Evolutionary conservation across 148 eudicot genomes (phyloP).

Genomic region (Spergularia marina): DNA sequence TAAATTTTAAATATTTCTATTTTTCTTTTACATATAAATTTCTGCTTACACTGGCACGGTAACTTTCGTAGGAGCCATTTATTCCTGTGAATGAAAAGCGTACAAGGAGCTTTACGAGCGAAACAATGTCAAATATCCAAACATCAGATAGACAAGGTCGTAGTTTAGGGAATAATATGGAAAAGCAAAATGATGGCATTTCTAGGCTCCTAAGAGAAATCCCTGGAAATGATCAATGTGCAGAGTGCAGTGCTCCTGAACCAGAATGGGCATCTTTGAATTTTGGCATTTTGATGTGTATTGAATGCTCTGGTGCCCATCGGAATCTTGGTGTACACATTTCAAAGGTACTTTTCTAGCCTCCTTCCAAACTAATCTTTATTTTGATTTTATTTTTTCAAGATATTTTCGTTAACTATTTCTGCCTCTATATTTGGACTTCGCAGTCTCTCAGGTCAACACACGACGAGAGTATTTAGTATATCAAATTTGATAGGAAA

Average conservation of each 20-base stretch:
- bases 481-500: too few species aligned
- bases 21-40: neutral
- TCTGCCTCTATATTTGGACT: too few species aligned
- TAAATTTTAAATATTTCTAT: neutral
- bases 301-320: slow-evolving; percentile 92
- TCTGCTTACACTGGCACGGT: slow-evolving; percentile 19
- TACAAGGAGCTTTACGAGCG: slow-evolving; percentile 21
- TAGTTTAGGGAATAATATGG: slow-evolving; percentile 34
- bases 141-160: slow-evolving; percentile 32
- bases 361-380: neutral
- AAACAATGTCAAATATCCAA: slow-evolving; percentile 34
- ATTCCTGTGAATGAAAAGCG: slow-evolving; percentile 33
- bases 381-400: neutral
- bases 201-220: slow-evolving; percentile 57
- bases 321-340: slow-evolving; percentile 96
- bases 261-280: slow-evolving; percentile 97
- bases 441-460: too few species aligned
- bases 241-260: slow-evolving; percentile 73
- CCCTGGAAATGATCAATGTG: slow-evolving; percentile 80
- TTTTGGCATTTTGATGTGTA: slow-evolving; percentile 84
- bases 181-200: slow-evolving; percentile 52
- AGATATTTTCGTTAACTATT: too few species aligned
- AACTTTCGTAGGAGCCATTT: slow-evolving; percentile 42
- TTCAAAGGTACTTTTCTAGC: slow-evolving; percentile 61
- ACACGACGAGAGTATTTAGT: too few species aligned